Conservation (phyloP, 495 filamentous ascomycete species). For the Monascus purpureus region DNA sequence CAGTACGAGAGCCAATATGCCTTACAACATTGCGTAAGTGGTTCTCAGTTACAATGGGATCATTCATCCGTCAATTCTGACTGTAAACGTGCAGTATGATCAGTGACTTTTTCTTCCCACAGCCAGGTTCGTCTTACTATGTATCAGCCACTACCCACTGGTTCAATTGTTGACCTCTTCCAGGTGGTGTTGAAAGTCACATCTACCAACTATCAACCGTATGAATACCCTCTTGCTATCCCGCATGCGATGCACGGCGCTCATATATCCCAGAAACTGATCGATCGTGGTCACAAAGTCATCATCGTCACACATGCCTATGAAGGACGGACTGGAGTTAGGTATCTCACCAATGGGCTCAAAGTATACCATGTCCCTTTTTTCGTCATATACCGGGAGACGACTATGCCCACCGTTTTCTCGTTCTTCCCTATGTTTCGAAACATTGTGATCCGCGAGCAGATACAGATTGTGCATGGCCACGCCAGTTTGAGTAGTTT, state of each 20-base stretch:
- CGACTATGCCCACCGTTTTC: slow-evolving; percentile 95
- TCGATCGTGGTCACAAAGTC: slow-evolving; percentile 95
- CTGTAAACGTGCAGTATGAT: slow-evolving; percentile 70
- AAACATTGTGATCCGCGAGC: slow-evolving; percentile 85
- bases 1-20: slow-evolving; percentile 28
- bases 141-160: too few species aligned
- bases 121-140: slow-evolving; percentile 47
- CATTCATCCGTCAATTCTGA: too few species aligned
- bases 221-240: slow-evolving; percentile 6
- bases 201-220: slow-evolving; percentile 89
- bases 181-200: slow-evolving; percentile 87
- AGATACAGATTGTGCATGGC: slow-evolving; percentile 94
- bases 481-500: slow-evolving; percentile 84
- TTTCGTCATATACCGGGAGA: slow-evolving; percentile 83
- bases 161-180: slow-evolving; percentile 7
- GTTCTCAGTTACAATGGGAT: too few species aligned
- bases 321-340: slow-evolving; percentile 76
- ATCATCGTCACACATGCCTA: slow-evolving; percentile 98
- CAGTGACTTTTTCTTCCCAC: slow-evolving; percentile 98
- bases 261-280: slow-evolving; percentile 49
- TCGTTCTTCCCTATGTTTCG: slow-evolving; percentile 96
- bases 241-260: slow-evolving; percentile 1
- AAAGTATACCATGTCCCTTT: slow-evolving; percentile 98
- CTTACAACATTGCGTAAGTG: slow-evolving; percentile 62
- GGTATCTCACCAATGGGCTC: slow-evolving; percentile 93